Percentiles rank a stretch among this genome's conserved stretches.
Evolutionary conservation across 169 alveolate genomes (phyloP).

Genomic region (Eimeria zaria): DNA sequence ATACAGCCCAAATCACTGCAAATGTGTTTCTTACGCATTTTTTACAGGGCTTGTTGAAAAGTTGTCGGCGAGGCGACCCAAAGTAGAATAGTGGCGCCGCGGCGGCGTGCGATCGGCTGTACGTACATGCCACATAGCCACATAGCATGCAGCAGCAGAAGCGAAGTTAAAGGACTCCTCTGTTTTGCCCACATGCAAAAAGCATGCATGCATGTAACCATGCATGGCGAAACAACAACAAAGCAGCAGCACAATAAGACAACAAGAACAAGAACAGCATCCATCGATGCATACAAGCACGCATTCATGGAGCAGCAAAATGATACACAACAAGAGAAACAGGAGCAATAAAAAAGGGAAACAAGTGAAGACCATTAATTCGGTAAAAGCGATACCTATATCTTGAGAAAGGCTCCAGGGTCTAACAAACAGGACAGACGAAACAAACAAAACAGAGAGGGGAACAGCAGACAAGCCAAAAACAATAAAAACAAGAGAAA

Average conservation of each 20-base stretch:
- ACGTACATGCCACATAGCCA: constrained; percentile 22
- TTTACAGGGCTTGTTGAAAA: constrained; percentile 56
- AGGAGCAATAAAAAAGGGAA: neutral
- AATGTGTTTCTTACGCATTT: constrained; percentile 44
- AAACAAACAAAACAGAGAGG: neutral
- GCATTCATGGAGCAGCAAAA: neutral
- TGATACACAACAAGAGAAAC: neutral
- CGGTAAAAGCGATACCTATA: neutral
- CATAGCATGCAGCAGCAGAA: neutral
- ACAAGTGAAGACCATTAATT: neutral
- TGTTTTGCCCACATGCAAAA: neutral
- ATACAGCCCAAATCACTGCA: neutral
- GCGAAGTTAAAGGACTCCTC: neutral
- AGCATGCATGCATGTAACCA: neutral
- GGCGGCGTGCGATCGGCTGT: constrained; percentile 54
- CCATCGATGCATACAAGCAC: neutral
- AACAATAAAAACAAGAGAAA: neutral
- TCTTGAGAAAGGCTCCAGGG: neutral
- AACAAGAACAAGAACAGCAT: neutral
- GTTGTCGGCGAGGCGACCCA: constrained; percentile 31
- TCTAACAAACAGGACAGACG: neutral
- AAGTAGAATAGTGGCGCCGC: constrained; percentile 43
- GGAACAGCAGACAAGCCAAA: too few species aligned
- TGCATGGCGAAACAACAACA: neutral
- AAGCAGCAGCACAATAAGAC: neutral